Conservation (phyloP, 106 monocot genomes). For the Hemerocallis citrina region DNA sequence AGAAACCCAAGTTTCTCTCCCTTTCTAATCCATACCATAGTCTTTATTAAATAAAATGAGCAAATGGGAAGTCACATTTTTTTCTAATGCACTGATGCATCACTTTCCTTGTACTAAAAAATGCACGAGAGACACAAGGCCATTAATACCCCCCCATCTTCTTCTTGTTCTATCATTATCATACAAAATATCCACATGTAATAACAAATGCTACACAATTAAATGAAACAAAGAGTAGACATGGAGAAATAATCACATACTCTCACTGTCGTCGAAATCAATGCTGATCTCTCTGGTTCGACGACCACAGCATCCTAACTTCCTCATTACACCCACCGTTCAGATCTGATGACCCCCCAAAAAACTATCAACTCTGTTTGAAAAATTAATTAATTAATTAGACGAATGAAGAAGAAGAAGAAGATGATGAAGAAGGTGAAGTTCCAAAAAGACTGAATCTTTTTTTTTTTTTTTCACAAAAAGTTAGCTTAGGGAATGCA, state of each 20-base stretch:
- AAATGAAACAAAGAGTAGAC: too few relatives aligned
- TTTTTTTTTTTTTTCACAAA: too few relatives aligned
- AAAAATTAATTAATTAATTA: not conserved
- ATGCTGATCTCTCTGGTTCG: slow-evolving; percentile 52
- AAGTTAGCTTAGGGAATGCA: too few relatives aligned
- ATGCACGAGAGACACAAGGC: not conserved
- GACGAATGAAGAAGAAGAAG: not conserved
- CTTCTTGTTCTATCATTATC: too few relatives aligned
- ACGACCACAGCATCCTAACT: slow-evolving; percentile 51
- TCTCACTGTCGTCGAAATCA: slow-evolving; percentile 56
- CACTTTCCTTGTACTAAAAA: not conserved
- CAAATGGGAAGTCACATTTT: too few relatives aligned
- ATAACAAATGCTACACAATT: too few relatives aligned
- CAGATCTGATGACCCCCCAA: not conserved
- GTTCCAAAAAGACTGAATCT: too few relatives aligned
- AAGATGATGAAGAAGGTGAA: too few relatives aligned
- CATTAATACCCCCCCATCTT: not conserved
- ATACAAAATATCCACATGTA: too few relatives aligned
- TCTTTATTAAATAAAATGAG: too few relatives aligned
- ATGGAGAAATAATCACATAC: slow-evolving; percentile 23
- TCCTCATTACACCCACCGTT: slow-evolving; percentile 28
- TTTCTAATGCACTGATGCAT: not conserved
- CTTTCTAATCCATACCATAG: too few relatives aligned
- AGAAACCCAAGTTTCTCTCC: too few relatives aligned
- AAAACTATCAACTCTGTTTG: not conserved